Percentiles rank a stretch among this genome's conserved stretches.
These are phyloP conservation scores for Marchantia polymorpha DNA, from an alignment of 225 moss, liverwort and hornwort genomes.

Conservation along the genomic window DNA sequence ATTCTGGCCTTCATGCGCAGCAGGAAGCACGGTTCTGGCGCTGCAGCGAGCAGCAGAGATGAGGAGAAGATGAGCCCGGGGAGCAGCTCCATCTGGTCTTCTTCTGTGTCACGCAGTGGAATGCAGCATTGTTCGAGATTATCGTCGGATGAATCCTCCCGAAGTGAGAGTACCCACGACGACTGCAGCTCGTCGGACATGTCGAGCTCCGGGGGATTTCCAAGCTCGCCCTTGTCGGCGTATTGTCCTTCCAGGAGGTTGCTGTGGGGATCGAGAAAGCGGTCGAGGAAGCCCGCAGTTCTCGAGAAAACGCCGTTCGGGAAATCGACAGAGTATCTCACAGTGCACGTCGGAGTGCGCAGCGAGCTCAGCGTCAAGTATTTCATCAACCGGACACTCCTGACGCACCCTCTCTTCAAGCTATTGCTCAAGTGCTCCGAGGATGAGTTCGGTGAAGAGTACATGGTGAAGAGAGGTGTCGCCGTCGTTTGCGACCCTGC, in stretches of 20 bases:
- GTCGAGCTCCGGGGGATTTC: neutral
- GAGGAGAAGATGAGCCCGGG: neutral
- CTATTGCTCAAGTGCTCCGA: slow-evolving; percentile 10
- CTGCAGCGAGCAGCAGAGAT: too few relatives aligned
- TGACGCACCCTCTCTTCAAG: neutral
- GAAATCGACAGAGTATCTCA: neutral
- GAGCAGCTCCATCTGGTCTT: neutral
- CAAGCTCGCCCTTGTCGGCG: neutral
- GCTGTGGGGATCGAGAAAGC: neutral
- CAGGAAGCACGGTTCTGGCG: neutral
- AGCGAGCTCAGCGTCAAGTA: neutral
- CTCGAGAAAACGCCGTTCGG: neutral
- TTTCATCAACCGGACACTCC: neutral
- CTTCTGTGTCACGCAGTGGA: neutral
- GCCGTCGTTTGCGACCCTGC: neutral
- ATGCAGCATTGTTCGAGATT: neutral
- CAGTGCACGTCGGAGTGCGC: neutral
- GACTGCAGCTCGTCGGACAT: neutral
- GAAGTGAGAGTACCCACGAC: neutral
- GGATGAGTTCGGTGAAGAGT: slow-evolving; percentile 11
- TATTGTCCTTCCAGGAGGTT: neutral
- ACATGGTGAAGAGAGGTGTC: neutral
- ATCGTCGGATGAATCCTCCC: neutral
- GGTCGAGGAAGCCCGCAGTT: neutral
- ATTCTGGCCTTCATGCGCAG: neutral